Conservation (phyloP, 495 filamentous ascomycete species). For the Aspergillus coremiiformis region DNA sequence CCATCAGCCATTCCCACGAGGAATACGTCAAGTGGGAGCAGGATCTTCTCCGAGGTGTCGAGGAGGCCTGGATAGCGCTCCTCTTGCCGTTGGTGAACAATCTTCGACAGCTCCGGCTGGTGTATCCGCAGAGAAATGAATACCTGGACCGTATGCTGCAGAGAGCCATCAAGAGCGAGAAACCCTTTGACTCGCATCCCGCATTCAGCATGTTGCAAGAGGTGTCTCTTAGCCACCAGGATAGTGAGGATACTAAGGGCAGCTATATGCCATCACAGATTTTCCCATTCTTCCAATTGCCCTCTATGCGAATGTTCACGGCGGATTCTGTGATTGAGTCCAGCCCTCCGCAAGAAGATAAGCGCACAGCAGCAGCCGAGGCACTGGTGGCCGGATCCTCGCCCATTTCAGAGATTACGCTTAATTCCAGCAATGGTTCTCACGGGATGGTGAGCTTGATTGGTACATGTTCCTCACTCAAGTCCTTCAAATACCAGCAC, state of each 20-base stretch:
- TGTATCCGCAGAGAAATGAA: slow-evolving; percentile 13
- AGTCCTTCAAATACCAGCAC: slow-evolving; percentile 34
- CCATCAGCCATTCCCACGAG: slow-evolving; percentile 13
- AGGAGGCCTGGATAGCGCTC: slow-evolving; percentile 29
- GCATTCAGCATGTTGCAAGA: slow-evolving; percentile 16
- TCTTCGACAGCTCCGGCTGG: slow-evolving; percentile 19
- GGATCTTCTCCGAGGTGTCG: slow-evolving; percentile 16
- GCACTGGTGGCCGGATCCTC: slow-evolving; percentile 3
- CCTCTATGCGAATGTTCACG: slow-evolving; percentile 20
- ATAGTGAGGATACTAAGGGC: slow-evolving; percentile 11
- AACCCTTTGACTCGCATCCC: slow-evolving; percentile 12
- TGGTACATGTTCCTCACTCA: slow-evolving; percentile 19
- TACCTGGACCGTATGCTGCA: slow-evolving; percentile 20
- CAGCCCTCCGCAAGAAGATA: neutral
- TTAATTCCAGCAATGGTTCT: slow-evolving; percentile 24
- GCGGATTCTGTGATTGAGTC: slow-evolving; percentile 27
- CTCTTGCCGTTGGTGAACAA: slow-evolving; percentile 23
- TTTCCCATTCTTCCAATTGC: slow-evolving; percentile 24
- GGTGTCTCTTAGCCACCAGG: slow-evolving; percentile 18
- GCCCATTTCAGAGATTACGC: slow-evolving; percentile 21
- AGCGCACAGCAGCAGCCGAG: neutral
- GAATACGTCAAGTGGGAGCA: slow-evolving; percentile 23
- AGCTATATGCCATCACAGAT: slow-evolving; percentile 16
- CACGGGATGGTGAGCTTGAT: slow-evolving; percentile 23
- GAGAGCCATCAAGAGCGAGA: slow-evolving; percentile 16